phyloP scores from a whole-genome alignment of 495 filamentous ascomycete genomes.

The Xylaria acuta region DNA sequence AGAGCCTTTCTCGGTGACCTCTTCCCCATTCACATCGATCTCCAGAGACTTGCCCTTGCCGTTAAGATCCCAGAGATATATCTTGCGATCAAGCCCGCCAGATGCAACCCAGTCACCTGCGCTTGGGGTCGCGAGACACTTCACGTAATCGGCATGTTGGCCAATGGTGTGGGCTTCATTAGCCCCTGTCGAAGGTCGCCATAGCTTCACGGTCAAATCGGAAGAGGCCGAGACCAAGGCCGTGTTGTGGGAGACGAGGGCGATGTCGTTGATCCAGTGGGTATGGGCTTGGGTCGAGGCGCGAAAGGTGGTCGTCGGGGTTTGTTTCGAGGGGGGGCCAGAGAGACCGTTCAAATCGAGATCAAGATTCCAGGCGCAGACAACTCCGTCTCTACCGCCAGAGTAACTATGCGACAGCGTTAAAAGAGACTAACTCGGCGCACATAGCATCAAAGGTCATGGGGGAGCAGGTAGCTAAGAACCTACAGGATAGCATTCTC shows the following conservation, averaged over 20 bases:
- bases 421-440: not conserved
- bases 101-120: constrained; percentile 90
- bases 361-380: constrained; percentile 94
- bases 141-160: constrained; percentile 94
- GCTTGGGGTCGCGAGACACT: constrained; percentile 82
- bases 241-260: constrained; percentile 80
- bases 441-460: not conserved
- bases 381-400: constrained; percentile 90
- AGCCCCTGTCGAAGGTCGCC: constrained; percentile 82
- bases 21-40: constrained; percentile 81
- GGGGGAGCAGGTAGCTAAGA: constrained; percentile 30
- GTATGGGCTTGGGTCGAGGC: constrained; percentile 96
- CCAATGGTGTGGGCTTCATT: constrained; percentile 81
- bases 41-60: constrained; percentile 83
- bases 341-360: constrained; percentile 56
- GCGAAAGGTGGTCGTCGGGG: constrained; percentile 71
- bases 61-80: constrained; percentile 91
- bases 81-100: constrained; percentile 92
- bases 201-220: constrained; percentile 92
- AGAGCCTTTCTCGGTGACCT: constrained; percentile 87
- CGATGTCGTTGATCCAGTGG: constrained; percentile 97
- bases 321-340: constrained; percentile 41
- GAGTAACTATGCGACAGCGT: constrained; percentile 72
- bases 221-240: constrained; percentile 94
- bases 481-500: constrained; percentile 87